These are phyloP conservation scores for Dactylellina leptospora DNA, from an alignment of 2,329 filamentous ascomycete genomes.

Conservation along the genomic window DNA sequence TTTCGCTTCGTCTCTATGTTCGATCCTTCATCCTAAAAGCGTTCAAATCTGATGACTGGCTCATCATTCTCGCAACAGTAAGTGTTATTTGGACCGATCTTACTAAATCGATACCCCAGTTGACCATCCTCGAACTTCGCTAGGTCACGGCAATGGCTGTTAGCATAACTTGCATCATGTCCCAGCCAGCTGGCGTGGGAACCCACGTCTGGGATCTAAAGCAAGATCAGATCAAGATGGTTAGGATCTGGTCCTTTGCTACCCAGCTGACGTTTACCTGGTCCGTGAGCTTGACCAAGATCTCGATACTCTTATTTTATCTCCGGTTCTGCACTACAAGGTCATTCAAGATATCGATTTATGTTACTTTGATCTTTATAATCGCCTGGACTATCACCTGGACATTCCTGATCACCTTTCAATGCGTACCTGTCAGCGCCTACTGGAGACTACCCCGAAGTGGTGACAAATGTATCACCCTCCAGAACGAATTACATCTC, in stretches of 20 bases:
- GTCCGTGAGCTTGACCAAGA: conserved; percentile 61
- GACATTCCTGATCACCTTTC: conserved; percentile 60
- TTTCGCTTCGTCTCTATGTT: conserved; percentile 61
- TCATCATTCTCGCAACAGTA: conserved; percentile 57
- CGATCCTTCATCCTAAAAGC: conserved; percentile 60
- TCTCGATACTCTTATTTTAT: conserved; percentile 62
- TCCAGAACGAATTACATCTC: conserved; percentile 65
- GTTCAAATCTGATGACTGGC: conserved; percentile 58
- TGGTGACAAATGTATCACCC: conserved; percentile 61
- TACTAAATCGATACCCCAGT: too few species aligned
- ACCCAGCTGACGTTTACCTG: conserved; percentile 60
- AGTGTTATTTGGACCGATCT: conserved; percentile 12
- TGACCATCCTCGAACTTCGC: too few species aligned
- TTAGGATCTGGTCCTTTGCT: conserved; percentile 56
- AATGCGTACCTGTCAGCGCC: conserved; percentile 60
- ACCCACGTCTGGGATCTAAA: conserved; percentile 38
- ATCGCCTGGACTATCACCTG: conserved; percentile 60
- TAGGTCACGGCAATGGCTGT: conserved; percentile 46
- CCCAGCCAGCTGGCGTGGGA: conserved; percentile 32
- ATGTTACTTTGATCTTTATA: conserved; percentile 58
- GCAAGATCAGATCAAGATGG: conserved; percentile 24
- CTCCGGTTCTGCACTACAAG: conserved; percentile 59
- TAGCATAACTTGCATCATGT: conserved; percentile 44
- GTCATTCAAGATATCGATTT: conserved; percentile 58
- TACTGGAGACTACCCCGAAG: conserved; percentile 58